Conservation (phyloP, 2,329 filamentous ascomycete genomes). For the Aspergillus proliferans region DNA sequence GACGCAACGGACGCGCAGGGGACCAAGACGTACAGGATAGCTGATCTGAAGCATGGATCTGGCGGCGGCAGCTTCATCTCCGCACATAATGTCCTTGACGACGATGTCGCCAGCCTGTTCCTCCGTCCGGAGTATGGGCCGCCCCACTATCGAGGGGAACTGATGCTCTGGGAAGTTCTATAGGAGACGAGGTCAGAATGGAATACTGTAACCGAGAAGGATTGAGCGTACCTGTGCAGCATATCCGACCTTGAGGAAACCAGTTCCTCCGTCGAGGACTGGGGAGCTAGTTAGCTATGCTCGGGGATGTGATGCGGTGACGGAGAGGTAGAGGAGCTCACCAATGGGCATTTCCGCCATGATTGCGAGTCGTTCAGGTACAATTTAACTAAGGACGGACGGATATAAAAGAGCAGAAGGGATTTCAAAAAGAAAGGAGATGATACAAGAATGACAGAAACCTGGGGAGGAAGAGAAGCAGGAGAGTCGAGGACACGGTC, state of each 20-base stretch:
- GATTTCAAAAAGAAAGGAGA: not conserved
- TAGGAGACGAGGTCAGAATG: constrained; percentile 8
- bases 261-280: constrained; percentile 99
- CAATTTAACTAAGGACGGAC: not conserved
- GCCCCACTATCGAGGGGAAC: constrained; percentile 95
- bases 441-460: not conserved
- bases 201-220: not conserved
- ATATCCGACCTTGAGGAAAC: constrained; percentile 99
- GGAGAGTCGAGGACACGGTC: no score
- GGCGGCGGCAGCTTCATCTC: constrained; percentile 92
- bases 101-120: constrained; percentile 69
- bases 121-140: constrained; percentile 93
- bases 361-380: constrained; percentile 7
- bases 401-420: not conserved
- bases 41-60: constrained; percentile 97
- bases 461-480: no score
- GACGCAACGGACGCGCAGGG: not conserved
- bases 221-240: constrained; percentile 64
- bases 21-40: constrained; percentile 63
- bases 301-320: constrained; percentile 14
- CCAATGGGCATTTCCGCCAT: constrained; percentile 48
- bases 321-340: constrained; percentile 23
- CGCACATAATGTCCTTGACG: constrained; percentile 99
- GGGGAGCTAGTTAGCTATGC: constrained; percentile 25
- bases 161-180: constrained; percentile 99